These are phyloP conservation scores for Leishmania gerbilli DNA, from an alignment of 208 protist genomes.

Conservation along the genomic window DNA sequence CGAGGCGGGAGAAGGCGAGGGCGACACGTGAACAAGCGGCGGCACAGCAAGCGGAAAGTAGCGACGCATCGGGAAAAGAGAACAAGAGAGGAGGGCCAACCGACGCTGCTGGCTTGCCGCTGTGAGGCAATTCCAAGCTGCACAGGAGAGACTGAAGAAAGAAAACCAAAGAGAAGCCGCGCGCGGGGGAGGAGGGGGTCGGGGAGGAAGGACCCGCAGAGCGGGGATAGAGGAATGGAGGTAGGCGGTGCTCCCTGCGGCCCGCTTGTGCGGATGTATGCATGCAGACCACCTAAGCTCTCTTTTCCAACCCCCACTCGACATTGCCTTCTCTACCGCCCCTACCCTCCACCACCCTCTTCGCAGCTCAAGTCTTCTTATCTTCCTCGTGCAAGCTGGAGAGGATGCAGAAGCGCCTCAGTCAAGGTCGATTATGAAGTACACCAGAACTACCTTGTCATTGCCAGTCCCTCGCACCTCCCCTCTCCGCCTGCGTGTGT, in stretches of 20 bases:
- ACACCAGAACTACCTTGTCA: slow-evolving; percentile 39
- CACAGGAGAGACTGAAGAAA: too few relatives aligned
- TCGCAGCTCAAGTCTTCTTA: background rate
- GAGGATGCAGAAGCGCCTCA: slow-evolving; percentile 29
- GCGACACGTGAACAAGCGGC: background rate
- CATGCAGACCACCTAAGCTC: background rate
- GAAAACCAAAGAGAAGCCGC: background rate
- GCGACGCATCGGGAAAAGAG: slow-evolving; percentile 2
- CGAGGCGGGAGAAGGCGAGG: background rate
- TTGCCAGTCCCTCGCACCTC: slow-evolving; percentile 2
- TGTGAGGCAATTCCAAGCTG: slow-evolving; percentile 6
- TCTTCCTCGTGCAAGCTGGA: background rate
- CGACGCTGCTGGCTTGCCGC: slow-evolving; percentile 25
- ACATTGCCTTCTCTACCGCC: background rate
- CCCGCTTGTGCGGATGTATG: background rate
- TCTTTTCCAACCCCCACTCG: background rate
- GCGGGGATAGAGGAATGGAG: background rate
- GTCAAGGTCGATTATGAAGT: slow-evolving; percentile 1
- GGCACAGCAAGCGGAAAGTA: background rate
- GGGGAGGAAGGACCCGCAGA: background rate
- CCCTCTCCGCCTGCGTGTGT: background rate
- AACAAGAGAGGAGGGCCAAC: background rate
- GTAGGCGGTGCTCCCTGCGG: background rate
- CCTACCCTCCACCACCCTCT: background rate
- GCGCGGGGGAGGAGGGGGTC: background rate